Conservation (phyloP, 2,329 filamentous ascomycete species). For the Microsporum canis region DNA sequence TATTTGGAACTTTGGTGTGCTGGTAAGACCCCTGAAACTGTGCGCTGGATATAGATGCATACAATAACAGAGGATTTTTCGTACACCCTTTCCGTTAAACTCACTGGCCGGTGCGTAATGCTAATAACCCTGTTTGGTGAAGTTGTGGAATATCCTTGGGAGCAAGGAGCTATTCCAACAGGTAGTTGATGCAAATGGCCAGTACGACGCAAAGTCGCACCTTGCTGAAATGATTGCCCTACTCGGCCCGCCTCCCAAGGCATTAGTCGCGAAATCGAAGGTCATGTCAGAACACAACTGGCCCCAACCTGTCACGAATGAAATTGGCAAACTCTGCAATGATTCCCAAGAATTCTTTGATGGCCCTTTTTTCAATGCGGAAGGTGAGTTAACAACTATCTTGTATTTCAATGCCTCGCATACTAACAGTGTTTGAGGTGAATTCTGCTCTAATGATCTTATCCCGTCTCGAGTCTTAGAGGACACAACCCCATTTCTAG, state of each 20-base stretch:
- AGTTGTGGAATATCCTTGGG: slow-evolving; percentile 10
- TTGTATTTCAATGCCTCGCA: neutral
- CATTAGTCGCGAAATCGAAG: slow-evolving; percentile 29
- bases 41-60: neutral
- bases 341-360: neutral
- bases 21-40: neutral
- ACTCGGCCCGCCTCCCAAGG: slow-evolving; percentile 11
- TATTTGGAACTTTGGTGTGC: slow-evolving; percentile 20
- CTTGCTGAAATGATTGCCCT: slow-evolving; percentile 19
- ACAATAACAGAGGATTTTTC: neutral
- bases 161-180: slow-evolving; percentile 1
- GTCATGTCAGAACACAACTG: slow-evolving; percentile 30
- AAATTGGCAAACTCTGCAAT: slow-evolving; percentile 4
- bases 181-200: neutral
- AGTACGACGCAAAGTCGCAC: slow-evolving; percentile 15
- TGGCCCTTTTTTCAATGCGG: neutral
- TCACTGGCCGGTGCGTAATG: neutral
- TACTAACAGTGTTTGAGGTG: slow-evolving; percentile 14
- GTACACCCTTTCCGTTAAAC: neutral
- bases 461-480: slow-evolving; percentile 18
- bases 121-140: neutral
- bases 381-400: neutral
- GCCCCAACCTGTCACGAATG: slow-evolving; percentile 25
- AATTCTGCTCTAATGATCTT: slow-evolving; percentile 11
- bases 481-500: slow-evolving; percentile 19